Evolutionary conservation across 306 rosid genomes (phyloP).

Genomic region (Rosa multiflora): DNA sequence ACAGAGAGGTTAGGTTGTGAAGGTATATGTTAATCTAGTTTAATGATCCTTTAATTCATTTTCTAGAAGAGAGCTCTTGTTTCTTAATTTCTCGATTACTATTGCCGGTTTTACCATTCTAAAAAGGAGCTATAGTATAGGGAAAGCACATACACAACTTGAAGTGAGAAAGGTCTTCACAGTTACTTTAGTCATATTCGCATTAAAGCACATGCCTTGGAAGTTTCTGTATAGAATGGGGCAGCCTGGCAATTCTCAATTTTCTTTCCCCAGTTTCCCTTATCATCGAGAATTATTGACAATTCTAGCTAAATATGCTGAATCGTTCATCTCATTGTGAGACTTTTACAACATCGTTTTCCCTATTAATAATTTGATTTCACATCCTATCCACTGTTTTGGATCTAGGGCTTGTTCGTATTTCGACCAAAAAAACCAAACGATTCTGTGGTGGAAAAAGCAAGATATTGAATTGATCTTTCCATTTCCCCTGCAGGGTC

Average conservation of each 20-base stretch:
- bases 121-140: background rate
- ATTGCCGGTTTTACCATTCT: background rate
- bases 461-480: background rate
- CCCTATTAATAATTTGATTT: background rate
- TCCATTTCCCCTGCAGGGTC: background rate
- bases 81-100: background rate
- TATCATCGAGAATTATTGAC: background rate
- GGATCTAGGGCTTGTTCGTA: background rate
- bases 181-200: background rate
- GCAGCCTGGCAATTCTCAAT: background rate
- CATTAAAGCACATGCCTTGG: background rate
- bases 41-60: background rate
- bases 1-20: background rate
- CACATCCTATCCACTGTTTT: background rate
- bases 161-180: background rate
- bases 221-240: background rate
- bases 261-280: background rate
- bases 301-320: background rate
- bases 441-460: background rate
- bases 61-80: background rate
- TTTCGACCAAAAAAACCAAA: background rate
- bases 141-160: background rate
- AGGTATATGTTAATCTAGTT: background rate
- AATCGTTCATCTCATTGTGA: background rate
- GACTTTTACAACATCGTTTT: background rate